Evolutionary conservation across 495 filamentous ascomycete genomes (phyloP).

Genomic region (Podospora didyma): DNA sequence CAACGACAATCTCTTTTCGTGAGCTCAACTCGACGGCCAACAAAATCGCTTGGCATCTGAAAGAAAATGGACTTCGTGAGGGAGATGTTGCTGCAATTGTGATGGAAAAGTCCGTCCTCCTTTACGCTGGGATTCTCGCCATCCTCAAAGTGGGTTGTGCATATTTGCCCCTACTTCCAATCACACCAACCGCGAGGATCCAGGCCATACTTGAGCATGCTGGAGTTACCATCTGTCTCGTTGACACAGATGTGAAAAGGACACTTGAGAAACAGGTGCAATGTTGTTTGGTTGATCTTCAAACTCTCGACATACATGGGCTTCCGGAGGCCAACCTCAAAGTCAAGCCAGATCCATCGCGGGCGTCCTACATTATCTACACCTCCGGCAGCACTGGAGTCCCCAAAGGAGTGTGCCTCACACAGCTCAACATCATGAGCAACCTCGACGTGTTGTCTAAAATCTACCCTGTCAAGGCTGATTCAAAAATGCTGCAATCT

Average conservation of each 20-base stretch:
- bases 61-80: constrained; percentile 36
- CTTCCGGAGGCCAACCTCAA: constrained; percentile 27
- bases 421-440: constrained; percentile 62
- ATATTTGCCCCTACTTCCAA: constrained; percentile 66
- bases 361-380: constrained; percentile 57
- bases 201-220: constrained; percentile 52
- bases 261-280: constrained; percentile 17
- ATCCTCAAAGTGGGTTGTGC: constrained; percentile 68
- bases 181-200: constrained; percentile 54
- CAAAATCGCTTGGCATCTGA: constrained; percentile 56
- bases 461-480: constrained; percentile 51
- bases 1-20: constrained; percentile 52
- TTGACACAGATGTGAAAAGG: constrained; percentile 21
- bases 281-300: constrained; percentile 33
- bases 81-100: constrained; percentile 60
- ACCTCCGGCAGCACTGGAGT: constrained; percentile 63
- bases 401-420: constrained; percentile 69
- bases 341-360: constrained; percentile 30
- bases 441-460: constrained; percentile 58
- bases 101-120: constrained; percentile 63
- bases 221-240: constrained; percentile 43
- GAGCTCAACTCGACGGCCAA: constrained; percentile 62
- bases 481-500: constrained; percentile 61
- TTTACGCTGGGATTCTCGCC: constrained; percentile 69
- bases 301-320: constrained; percentile 21